Percentiles rank a stretch among this genome's conserved stretches.
phyloP scores from a whole-genome alignment of 2,329 filamentous ascomycete genomes.

The Curvularia verruculosa region DNA sequence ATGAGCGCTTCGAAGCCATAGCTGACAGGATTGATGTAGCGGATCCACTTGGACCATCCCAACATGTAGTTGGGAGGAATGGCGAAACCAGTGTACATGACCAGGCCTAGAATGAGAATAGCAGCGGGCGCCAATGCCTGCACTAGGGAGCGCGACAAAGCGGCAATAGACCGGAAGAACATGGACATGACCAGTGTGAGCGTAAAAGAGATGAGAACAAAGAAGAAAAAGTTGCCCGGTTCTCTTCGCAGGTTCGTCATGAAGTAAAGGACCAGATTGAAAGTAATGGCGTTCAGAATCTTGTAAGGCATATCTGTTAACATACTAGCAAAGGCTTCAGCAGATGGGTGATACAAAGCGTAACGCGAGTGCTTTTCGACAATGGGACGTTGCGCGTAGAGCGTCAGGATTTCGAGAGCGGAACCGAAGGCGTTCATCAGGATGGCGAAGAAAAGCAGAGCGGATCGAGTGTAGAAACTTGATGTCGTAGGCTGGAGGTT shows the following conservation, averaged over 20 bases:
- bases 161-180: slow-evolving; percentile 83
- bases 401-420: slow-evolving; percentile 81
- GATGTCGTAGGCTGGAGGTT: slow-evolving; percentile 68
- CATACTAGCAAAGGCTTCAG: slow-evolving; percentile 88
- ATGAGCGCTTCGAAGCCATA: slow-evolving; percentile 83
- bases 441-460: slow-evolving; percentile 85
- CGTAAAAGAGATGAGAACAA: slow-evolving; percentile 75
- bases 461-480: slow-evolving; percentile 80
- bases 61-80: slow-evolving; percentile 69
- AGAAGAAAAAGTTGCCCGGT: slow-evolving; percentile 82
- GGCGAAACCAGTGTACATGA: slow-evolving; percentile 72
- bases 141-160: slow-evolving; percentile 70
- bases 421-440: slow-evolving; percentile 84
- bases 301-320: slow-evolving; percentile 86
- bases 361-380: slow-evolving; percentile 90
- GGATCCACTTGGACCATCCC: slow-evolving; percentile 82
- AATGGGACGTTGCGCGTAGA: slow-evolving; percentile 88
- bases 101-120: slow-evolving; percentile 67
- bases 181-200: slow-evolving; percentile 82
- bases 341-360: slow-evolving; percentile 86
- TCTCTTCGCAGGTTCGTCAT: slow-evolving; percentile 80
- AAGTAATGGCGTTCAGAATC: slow-evolving; percentile 72
- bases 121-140: slow-evolving; percentile 64
- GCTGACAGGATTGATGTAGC: slow-evolving; percentile 77
- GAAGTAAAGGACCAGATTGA: slow-evolving; percentile 85